A percentile compares a stretch with the other conserved stretches of the same genome.
Evolutionary conservation across 371 early-diverging fungal genomes (phyloP).

Genomic region (Mortierella sp.): DNA sequence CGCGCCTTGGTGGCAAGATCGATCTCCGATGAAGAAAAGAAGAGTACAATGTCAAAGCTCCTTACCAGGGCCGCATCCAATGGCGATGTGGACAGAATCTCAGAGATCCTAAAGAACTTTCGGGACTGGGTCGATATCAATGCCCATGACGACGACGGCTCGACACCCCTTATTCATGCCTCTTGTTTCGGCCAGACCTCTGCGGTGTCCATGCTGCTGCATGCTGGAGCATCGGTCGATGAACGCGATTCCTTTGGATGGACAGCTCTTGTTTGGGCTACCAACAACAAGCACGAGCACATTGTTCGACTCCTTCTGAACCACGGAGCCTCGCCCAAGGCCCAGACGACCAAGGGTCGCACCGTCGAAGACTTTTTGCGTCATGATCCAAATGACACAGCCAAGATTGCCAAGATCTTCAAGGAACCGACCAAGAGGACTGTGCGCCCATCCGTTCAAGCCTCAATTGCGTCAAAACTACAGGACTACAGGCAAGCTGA

Average conservation of each 20-base stretch:
- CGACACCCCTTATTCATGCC: slow-evolving; percentile 85
- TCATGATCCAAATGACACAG: slow-evolving; percentile 62
- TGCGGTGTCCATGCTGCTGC: slow-evolving; percentile 72
- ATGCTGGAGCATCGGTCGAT: slow-evolving; percentile 81
- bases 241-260: slow-evolving; percentile 88
- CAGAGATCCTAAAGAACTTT: slow-evolving; percentile 63
- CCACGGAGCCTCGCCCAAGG: slow-evolving; percentile 77
- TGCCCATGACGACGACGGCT: slow-evolving; percentile 86
- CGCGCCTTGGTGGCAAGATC: slow-evolving; percentile 18
- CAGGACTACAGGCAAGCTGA: slow-evolving; percentile 3
- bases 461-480: neutral
- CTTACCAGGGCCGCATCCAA: slow-evolving; percentile 70
- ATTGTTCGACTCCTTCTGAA: slow-evolving; percentile 82
- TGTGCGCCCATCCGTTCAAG: slow-evolving; percentile 34
- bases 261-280: slow-evolving; percentile 97
- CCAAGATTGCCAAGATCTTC: slow-evolving; percentile 68
- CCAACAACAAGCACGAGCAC: slow-evolving; percentile 83
- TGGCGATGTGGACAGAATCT: slow-evolving; percentile 61
- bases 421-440: slow-evolving; percentile 55
- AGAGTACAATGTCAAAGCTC: slow-evolving; percentile 59
- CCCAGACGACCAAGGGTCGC: slow-evolving; percentile 80
- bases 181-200: slow-evolving; percentile 87
- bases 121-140: slow-evolving; percentile 79
- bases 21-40: slow-evolving; percentile 58
- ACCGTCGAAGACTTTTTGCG: slow-evolving; percentile 83